Percentiles rank a stretch among this genome's conserved stretches.
Evolutionary conservation across 768 basidiomycete species (phyloP).

Genomic region (Hydnomerulius pinastri): DNA sequence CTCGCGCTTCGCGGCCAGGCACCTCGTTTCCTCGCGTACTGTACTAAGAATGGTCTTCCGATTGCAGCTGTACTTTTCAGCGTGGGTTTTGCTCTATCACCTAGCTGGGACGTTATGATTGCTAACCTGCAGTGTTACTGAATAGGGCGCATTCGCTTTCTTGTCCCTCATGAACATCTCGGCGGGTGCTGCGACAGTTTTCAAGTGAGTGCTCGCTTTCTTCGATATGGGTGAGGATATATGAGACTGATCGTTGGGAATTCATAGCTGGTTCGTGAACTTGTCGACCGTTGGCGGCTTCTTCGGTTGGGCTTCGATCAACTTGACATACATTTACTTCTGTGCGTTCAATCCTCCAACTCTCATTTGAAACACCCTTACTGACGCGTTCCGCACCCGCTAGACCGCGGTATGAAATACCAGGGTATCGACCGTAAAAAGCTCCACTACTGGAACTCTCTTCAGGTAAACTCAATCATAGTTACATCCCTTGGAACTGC

Average conservation of each 20-base stretch:
- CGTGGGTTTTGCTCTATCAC: constrained; percentile 6
- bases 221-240: no score
- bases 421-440: constrained; percentile 67
- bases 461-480: constrained; percentile 42
- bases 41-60: constrained; percentile 51
- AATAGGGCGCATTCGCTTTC: constrained; percentile 41
- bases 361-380: neutral
- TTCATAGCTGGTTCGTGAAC: constrained; percentile 62
- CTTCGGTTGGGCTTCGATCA: constrained; percentile 65
- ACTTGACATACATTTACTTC: constrained; percentile 70
- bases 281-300: constrained; percentile 68
- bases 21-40: constrained; percentile 47
- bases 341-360: constrained; percentile 31
- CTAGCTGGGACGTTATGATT: constrained; percentile 6
- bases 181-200: constrained; percentile 43
- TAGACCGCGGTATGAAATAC: constrained; percentile 66
- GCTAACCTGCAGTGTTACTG: no score
- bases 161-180: constrained; percentile 66
- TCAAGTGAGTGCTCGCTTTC: constrained; percentile 17
- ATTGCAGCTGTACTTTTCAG: constrained; percentile 33
- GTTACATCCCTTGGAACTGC: neutral
- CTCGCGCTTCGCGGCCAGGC: constrained; percentile 50
- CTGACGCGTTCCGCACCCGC: constrained; percentile 7
- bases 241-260: neutral
- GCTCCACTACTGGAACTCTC: constrained; percentile 59